Evolutionary conservation across 139 green algal species (phyloP), one percentile per base, ranked within the genome.

Genomic region (Edaphochlamys debaryana): DNA sequence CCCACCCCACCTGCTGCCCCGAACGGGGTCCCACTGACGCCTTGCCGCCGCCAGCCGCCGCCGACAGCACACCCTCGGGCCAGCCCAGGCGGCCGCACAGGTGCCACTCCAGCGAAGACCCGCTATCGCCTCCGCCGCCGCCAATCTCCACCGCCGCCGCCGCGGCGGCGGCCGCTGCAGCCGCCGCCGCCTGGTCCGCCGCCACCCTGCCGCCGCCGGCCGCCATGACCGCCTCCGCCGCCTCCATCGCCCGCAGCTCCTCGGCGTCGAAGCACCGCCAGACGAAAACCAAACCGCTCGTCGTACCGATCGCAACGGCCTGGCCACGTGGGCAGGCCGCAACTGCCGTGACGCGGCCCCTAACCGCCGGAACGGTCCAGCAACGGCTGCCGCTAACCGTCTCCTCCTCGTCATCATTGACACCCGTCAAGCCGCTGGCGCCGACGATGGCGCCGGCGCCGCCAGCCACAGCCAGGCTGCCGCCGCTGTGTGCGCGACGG

Each of bases 51-150:
- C 32, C 50, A 1, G 27, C 48, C 8, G 8, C 54, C 20, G 25
- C 19, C 60, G 27, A 1, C 60, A 81, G 27, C 60, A 72, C 40
- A 40, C 48, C 60, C 60, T 45, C 75, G 0, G 60, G 58, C 75
- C 75, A 81, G 23, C 75, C 60, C 75, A 81, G 60, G 60, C 75
- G 40, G 4, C 40, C 75, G 41, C 75, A 81, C 75, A 81, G 75
- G 23, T 81, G 75, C 75, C 75, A 81, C 30, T 81, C 75, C n/a
- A 69, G 56, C 56, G 22, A 6, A 3, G 17, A 2, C 56, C 19
- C 52, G 52, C 3, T 27, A 20, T 62, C 13, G 17, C 13, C 48
- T 15, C 15, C 48, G 48, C 48, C 71, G 54, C 4, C 34, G 52
- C 23, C 52, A 34, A n/a, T n/a, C n/a, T n/a, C 7, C 34, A 0